These are phyloP conservation scores for Coniochaeta hoffmannii DNA, from an alignment of 2,329 filamentous ascomycete species.

Conservation along the genomic window DNA sequence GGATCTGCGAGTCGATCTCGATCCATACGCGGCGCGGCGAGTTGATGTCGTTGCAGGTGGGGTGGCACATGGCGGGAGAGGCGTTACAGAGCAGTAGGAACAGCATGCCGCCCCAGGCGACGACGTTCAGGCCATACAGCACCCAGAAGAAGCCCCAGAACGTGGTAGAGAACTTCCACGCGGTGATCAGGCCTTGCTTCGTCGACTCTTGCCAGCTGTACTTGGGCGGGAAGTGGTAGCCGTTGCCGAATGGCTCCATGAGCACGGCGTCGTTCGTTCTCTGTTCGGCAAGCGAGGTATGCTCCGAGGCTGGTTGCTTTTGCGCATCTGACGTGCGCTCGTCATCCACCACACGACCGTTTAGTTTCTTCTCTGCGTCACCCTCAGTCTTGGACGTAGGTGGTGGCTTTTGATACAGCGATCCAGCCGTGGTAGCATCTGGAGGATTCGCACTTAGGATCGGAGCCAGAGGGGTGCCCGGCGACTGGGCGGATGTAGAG, in stretches of 20 bases:
- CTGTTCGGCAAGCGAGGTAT: slow-evolving; percentile 15
- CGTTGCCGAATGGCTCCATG: slow-evolving; percentile 47
- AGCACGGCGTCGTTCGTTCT: slow-evolving; percentile 14
- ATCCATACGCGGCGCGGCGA: slow-evolving; percentile 78
- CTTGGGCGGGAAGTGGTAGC: slow-evolving; percentile 58
- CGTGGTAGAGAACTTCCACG: slow-evolving; percentile 68
- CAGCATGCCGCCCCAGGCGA: slow-evolving; percentile 88
- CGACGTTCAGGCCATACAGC: slow-evolving; percentile 72
- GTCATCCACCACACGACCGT: not conserved
- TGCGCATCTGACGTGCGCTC: not conserved
- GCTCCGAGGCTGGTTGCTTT: slow-evolving; percentile 14
- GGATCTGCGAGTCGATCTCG: slow-evolving; percentile 75
- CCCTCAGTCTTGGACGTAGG: not conserved
- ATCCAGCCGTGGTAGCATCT: not conserved
- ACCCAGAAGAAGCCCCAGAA: slow-evolving; percentile 70
- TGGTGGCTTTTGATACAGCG: not conserved
- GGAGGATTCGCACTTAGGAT: not conserved
- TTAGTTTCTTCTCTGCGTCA: not conserved
- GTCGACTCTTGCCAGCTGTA: slow-evolving; percentile 54
- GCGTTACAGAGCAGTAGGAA: slow-evolving; percentile 77
- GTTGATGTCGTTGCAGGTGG: slow-evolving; percentile 62
- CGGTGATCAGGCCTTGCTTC: slow-evolving; percentile 48
- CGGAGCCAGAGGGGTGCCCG: not conserved
- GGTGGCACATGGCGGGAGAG: slow-evolving; percentile 64
- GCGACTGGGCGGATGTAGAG: not conserved